Evolutionary conservation across 1,284 basidiomycete genomes (phyloP), one percentile per base, ranked within the genome.

Genomic region (Cryptococcus floricola): DNA sequence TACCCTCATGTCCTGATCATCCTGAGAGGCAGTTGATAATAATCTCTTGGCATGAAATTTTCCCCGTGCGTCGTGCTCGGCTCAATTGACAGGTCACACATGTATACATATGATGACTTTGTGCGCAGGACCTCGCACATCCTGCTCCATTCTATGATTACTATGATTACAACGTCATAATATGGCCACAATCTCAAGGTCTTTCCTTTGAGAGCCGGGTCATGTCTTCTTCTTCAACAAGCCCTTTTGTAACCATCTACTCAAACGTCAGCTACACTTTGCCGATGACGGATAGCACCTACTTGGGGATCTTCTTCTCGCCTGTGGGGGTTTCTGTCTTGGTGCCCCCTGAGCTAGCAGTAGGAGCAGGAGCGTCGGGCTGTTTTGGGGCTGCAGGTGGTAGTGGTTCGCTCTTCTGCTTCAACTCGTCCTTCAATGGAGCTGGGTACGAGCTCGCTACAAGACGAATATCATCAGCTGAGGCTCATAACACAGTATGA

Each of bases 191-290:
- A 7, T 34, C 31, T 10, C 31, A 6, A 34, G 10, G 31, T 10
- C 31, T 1, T 34, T 34, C 6, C 31, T 23, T 23, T 23, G 23
- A 34, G 31, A 34, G 31, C 31, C 10, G 31, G 31, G 10, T 34
- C 31, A 34, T 34, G 31, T 67, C 62, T 72, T 73, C 63, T 67
- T 71, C 71, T 77, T 77, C 61, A 74, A 50, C 27, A 77, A 54
- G 2, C 76, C 75, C 53, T 77, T 77, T 59, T 76, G 71, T 49
- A 74, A 50, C 73, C 72, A 74, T 52, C 71, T 73, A 42, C 4
- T 23, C 12, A 25, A 31, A 48, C 37, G 25, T 41, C 10, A 31
- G 16, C 13, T 23, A 23, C 2, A 23, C 23, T 23, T 23, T 23
- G 2, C 23, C 43, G 19, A 28, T n/a, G 19, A 13, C 16, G 13